Conservation (phyloP, 805 yeast genomes). For the Wickerhamiella musiphila region DNA sequence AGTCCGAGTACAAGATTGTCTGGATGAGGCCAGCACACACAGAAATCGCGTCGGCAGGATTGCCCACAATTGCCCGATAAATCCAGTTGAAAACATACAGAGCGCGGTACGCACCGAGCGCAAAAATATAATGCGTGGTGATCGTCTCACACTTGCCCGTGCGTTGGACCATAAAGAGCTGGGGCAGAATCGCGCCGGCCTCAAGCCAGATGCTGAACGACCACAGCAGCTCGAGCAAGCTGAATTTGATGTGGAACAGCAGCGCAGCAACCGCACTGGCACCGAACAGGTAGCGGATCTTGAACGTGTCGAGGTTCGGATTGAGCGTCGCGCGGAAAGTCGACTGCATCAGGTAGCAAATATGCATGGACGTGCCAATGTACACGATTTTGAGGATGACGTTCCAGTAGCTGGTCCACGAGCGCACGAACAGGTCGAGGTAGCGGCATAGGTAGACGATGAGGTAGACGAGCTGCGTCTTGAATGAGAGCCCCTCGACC, state of each 20-base stretch:
- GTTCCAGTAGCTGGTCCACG: slow-evolving; percentile 44
- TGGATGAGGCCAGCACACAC: slow-evolving; percentile 70
- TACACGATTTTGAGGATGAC: slow-evolving; percentile 67
- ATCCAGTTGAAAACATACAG: slow-evolving; percentile 91
- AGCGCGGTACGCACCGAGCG: slow-evolving; percentile 78
- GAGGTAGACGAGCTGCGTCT: slow-evolving; percentile 69
- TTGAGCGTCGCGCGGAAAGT: slow-evolving; percentile 40
- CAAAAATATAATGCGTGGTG: slow-evolving; percentile 85
- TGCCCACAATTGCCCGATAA: slow-evolving; percentile 47
- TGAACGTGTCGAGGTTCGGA: slow-evolving; percentile 58
- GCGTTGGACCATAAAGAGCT: slow-evolving; percentile 73
- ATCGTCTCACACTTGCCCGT: slow-evolving; percentile 77
- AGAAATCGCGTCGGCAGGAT: slow-evolving; percentile 49
- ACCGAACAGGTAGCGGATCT: slow-evolving; percentile 47
- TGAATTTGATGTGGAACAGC: slow-evolving; percentile 49
- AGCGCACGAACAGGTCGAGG: slow-evolving; percentile 34
- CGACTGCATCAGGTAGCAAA: slow-evolving; percentile 49
- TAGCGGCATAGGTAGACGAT: slow-evolving; percentile 61
- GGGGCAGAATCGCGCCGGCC: slow-evolving; percentile 82
- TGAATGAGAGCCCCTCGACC: slow-evolving; percentile 70
- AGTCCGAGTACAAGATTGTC: slow-evolving; percentile 80
- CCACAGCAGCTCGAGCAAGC: slow-evolving; percentile 49
- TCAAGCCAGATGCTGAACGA: slow-evolving; percentile 86
- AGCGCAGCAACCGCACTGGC: slow-evolving; percentile 41
- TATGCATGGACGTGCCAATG: slow-evolving; percentile 57